A percentile compares a stretch with the other conserved stretches of the same genome.
Evolutionary conservation across 1,284 basidiomycete genomes (phyloP).

Genomic region (Cystobasidiaceae sp.): DNA sequence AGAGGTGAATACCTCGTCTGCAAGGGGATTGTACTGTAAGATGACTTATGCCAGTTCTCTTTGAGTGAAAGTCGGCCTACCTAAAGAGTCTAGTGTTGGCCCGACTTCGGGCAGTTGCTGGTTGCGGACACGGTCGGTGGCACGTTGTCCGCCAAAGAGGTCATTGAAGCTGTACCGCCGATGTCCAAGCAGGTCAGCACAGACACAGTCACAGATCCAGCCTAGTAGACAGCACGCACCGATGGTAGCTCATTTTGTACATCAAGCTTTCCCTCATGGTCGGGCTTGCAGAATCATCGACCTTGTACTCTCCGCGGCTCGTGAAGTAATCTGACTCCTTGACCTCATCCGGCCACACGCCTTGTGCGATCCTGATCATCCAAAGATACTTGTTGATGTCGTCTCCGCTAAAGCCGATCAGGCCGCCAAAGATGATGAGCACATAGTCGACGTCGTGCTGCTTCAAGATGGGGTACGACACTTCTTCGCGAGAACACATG

Average conservation of each 20-base stretch:
- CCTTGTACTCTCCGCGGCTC: conserved; percentile 82
- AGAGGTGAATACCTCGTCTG: conserved; percentile 91
- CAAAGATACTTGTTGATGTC: conserved; percentile 98
- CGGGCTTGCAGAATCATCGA: conserved; percentile 77
- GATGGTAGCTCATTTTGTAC: conserved; percentile 96
- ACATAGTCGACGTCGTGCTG: conserved; percentile 99
- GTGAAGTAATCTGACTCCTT: conserved; percentile 94
- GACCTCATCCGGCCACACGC: conserved; percentile 98
- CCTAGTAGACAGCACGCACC: conserved; percentile 52
- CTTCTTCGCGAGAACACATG: conserved; percentile 90
- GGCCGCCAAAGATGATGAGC: conserved; percentile 92
- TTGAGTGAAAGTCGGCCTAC: conserved; percentile 53
- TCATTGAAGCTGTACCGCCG: conserved; percentile 65
- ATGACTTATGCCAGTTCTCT: conserved; percentile 1
- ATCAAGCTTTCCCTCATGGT: conserved; percentile 82
- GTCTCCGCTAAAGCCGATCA: conserved; percentile 95
- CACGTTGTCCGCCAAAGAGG: conserved; percentile 69
- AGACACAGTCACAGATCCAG: not conserved
- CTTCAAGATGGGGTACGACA: conserved; percentile 91
- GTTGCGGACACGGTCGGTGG: conserved; percentile 73
- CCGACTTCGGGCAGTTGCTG: conserved; percentile 69
- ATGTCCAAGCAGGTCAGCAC: conserved; percentile 17
- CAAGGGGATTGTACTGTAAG: not conserved
- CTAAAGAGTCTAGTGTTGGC: conserved; percentile 80
- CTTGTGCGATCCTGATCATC: conserved; percentile 42